Percentiles rank a stretch among this genome's conserved stretches.
phyloP scores from a whole-genome alignment of 1,139 yeast genomes.

The Saccharomyces hybrid region DNA sequence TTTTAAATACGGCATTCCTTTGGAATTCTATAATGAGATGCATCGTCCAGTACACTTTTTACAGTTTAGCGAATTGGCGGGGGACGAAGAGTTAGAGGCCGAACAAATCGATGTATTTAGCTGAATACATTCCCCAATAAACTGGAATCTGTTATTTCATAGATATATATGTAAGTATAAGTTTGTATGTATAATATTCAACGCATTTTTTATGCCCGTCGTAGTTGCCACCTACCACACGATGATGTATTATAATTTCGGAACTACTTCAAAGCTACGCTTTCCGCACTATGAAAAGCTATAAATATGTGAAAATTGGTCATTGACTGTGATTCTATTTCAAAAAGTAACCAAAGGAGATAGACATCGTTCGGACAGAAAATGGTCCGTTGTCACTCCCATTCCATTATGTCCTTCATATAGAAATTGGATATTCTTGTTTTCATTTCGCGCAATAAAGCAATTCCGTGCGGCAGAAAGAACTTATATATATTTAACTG shows the following conservation, averaged over 20 bases:
- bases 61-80: slow-evolving; percentile 62
- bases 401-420: background rate
- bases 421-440: background rate
- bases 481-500: background rate
- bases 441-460: background rate
- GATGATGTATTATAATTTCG: background rate
- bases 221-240: background rate
- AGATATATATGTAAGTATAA: background rate
- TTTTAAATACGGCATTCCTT: slow-evolving; percentile 70
- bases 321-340: background rate
- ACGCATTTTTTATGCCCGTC: background rate
- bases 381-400: background rate
- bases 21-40: slow-evolving; percentile 72
- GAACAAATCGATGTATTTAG: slow-evolving; percentile 67
- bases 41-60: slow-evolving; percentile 89
- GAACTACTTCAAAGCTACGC: background rate
- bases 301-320: background rate
- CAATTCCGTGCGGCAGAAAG: background rate
- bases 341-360: background rate
- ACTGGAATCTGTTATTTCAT: slow-evolving; percentile 1
- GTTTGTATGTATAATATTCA: background rate
- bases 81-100: slow-evolving; percentile 52
- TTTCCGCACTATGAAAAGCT: background rate
- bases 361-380: background rate
- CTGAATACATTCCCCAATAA: slow-evolving; percentile 21